These are phyloP conservation scores for Setomelanomma holmii DNA, from an alignment of 2,329 filamentous ascomycete species.

Conservation along the genomic window DNA sequence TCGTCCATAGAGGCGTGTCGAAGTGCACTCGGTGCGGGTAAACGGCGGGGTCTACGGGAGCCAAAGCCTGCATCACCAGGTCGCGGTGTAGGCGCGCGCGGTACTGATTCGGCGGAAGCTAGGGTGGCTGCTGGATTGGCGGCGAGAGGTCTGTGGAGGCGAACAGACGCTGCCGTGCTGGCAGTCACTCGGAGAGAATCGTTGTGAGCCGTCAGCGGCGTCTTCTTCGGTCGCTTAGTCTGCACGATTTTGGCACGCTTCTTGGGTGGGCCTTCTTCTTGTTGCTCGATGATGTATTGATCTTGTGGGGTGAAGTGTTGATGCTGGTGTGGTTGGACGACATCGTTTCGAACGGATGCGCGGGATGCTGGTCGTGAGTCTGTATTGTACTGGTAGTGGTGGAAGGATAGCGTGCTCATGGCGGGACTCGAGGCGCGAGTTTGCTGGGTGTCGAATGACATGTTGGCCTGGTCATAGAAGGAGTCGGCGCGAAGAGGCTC, in stretches of 20 bases:
- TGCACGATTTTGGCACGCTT: conserved; percentile 83
- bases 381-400: conserved; percentile 38
- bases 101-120: conserved; percentile 72
- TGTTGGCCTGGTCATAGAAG: conserved; percentile 33
- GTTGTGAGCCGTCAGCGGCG: conserved; percentile 73
- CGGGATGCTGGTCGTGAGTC: conserved; percentile 50
- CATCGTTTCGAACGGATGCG: conserved; percentile 45
- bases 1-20: conserved; percentile 67
- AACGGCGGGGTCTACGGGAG: conserved; percentile 40
- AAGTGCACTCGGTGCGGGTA: conserved; percentile 56
- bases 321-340: conserved; percentile 15
- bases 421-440: conserved; percentile 56
- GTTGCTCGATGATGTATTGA: conserved; percentile 34
- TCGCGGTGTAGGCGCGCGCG: conserved; percentile 78
- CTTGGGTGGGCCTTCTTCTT: conserved; percentile 65
- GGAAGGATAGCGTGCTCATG: conserved; percentile 49
- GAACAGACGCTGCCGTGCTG: conserved; percentile 86
- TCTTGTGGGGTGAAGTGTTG: conserved; percentile 28
- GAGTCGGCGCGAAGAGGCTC: conserved; percentile 34
- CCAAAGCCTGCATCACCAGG: conserved; percentile 57
- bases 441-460: conserved; percentile 39
- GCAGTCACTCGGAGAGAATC: conserved; percentile 90
- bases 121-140: conserved; percentile 56
- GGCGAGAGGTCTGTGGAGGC: conserved; percentile 78
- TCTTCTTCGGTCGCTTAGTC: conserved; percentile 74